Percentiles rank a stretch among this genome's conserved stretches.
These are phyloP conservation scores for Kentomonas sorsogonicus DNA, from an alignment of 208 protist species.

Conservation along the genomic window DNA sequence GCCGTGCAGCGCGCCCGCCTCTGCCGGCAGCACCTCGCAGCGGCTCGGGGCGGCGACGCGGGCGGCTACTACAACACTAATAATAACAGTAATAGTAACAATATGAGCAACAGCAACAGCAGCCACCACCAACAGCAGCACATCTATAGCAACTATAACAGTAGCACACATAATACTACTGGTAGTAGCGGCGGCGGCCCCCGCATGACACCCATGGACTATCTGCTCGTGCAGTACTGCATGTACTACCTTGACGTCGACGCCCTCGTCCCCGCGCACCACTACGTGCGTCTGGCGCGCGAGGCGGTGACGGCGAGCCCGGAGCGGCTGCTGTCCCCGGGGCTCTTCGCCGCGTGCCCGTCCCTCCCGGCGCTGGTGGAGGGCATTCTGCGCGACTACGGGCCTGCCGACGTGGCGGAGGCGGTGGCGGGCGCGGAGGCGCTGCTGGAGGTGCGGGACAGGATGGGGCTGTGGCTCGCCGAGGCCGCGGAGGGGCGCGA, in stretches of 20 bases:
- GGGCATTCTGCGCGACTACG: constrained; percentile 64
- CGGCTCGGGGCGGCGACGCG: too few species aligned
- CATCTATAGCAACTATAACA: constrained; percentile 1
- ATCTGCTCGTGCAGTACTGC: constrained; percentile 65
- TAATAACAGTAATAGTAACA: constrained; percentile 5
- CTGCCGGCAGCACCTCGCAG: not conserved
- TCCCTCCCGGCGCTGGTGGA: constrained; percentile 69
- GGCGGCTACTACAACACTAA: constrained; percentile 8
- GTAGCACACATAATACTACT: constrained; percentile 2
- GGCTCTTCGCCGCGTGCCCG: constrained; percentile 31
- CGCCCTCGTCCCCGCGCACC: constrained; percentile 22
- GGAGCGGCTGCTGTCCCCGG: constrained; percentile 54
- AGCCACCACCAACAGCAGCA: too few species aligned
- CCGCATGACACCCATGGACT: constrained; percentile 55
- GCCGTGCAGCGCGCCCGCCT: constrained; percentile 54
- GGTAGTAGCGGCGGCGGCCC: not conserved
- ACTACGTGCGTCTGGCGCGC: constrained; percentile 70
- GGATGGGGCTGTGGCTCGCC: constrained; percentile 24
- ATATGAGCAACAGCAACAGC: not conserved
- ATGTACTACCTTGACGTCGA: constrained; percentile 65
- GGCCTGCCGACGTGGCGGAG: constrained; percentile 64
- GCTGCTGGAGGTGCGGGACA: constrained; percentile 63
- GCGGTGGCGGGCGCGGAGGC: constrained; percentile 55
- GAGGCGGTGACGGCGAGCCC: constrained; percentile 51
- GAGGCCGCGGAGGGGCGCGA: constrained; percentile 15